Evolutionary conservation across 192 early-diverging fungal genomes (phyloP), one percentile per base, ranked within the genome.

Genomic region (Radiomyces spectabilis): DNA sequence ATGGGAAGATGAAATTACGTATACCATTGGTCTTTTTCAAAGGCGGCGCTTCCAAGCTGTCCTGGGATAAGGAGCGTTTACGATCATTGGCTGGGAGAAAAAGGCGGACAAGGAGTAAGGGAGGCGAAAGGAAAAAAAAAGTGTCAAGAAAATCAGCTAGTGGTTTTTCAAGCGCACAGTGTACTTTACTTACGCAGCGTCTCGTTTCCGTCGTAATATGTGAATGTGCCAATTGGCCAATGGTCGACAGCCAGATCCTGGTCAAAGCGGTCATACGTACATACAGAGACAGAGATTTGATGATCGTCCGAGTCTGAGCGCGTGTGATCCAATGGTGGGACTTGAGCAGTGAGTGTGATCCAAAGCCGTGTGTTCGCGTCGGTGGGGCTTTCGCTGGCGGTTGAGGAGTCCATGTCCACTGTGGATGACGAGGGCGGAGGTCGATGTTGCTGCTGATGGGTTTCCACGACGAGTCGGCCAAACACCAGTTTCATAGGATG

Each of bases 401-500:
- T 16, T 12, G 39, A 31, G 34, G 16, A 21, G 27, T 8, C 2
- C 18, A 18, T 5, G 1, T 32, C 12, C 15, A 2, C 10, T n/a
- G 12, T 42, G 6, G 24, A 15, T 15, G 45, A 25, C 18, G 40
- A 41, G 12, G 41, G n/a, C 4, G 47, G 38, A 41, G 46, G 43
- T 21, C 22, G 22, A 33, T 47, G 46, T n/a, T 53, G 34, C 15
- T 53, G 61, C 35, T 76, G 74, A 29, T 72, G 69, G 12, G 74
- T 77, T 21, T 77, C 75, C 8, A 77, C 69, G 15, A 74, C 66
- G 12, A 77, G 50, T 4, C 60, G 59, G n/a, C 75, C 75, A 43
- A 77, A 77, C 6, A 57, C 72, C 7, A 77, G 44, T n/a, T 73
- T 73, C 32, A 77, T 59, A n/a, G 57, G 19, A 9, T 40, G 54